Percentiles rank a stretch among this genome's conserved stretches.
These are phyloP conservation scores for Boletus subcaerulescens DNA, from an alignment of 768 basidiomycete genomes.

Conservation along the genomic window DNA sequence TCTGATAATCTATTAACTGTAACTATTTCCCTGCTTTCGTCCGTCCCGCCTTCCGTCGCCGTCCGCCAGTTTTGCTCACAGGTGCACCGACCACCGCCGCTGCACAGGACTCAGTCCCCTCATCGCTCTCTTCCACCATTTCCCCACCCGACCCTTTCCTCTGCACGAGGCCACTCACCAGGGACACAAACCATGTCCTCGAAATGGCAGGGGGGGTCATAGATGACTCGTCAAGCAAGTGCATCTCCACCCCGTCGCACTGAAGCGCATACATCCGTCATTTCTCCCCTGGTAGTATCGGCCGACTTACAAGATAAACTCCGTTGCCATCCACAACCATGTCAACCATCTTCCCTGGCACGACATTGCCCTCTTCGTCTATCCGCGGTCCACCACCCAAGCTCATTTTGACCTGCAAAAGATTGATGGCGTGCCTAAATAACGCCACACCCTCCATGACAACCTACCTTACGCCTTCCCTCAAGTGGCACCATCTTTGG, in stretches of 20 bases:
- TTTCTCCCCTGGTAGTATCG: slow-evolving; percentile 8
- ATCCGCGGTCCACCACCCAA: slow-evolving; percentile 49
- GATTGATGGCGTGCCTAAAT: slow-evolving; percentile 1
- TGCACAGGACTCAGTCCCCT: slow-evolving; percentile 44
- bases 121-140: slow-evolving; percentile 35
- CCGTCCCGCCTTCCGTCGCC: slow-evolving; percentile 56
- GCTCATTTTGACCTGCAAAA: slow-evolving; percentile 64
- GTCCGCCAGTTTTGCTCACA: slow-evolving; percentile 56
- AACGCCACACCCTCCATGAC: neutral
- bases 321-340: slow-evolving; percentile 76
- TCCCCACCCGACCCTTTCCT: slow-evolving; percentile 23
- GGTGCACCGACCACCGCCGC: slow-evolving; percentile 34
- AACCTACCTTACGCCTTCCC: slow-evolving; percentile 65
- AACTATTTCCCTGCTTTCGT: slow-evolving; percentile 32
- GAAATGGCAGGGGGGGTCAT: slow-evolving; percentile 54
- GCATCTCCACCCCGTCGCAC: slow-evolving; percentile 60
- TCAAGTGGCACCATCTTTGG: slow-evolving; percentile 62
- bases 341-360: slow-evolving; percentile 58
- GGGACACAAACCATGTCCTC: slow-evolving; percentile 67
- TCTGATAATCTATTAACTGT: neutral
- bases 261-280: slow-evolving; percentile 27
- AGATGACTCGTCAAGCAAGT: slow-evolving; percentile 56
- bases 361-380: slow-evolving; percentile 55
- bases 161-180: slow-evolving; percentile 31
- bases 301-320: slow-evolving; percentile 68